Conservation (phyloP, 345 rosid genomes). For the Sonneratia caseolaris region DNA sequence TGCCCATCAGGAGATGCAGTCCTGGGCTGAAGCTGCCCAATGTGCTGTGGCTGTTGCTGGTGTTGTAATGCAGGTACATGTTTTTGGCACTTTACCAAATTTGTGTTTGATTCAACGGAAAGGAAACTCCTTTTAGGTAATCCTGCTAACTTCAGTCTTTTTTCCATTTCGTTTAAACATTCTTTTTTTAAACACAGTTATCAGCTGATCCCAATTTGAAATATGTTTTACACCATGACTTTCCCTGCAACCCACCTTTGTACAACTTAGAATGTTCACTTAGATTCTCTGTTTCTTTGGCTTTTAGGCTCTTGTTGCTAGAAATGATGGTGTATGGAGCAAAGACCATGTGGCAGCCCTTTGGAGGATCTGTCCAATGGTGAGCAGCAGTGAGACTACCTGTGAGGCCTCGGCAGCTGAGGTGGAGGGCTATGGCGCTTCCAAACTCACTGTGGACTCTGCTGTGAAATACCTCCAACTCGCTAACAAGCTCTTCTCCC, state of each 20-base stretch:
- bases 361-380: slow-evolving; percentile 94
- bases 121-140: too few species aligned
- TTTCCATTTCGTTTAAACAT: too few species aligned
- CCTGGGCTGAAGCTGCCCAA: slow-evolving; percentile 98
- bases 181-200: too few species aligned
- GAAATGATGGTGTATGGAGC: slow-evolving; percentile 98
- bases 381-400: slow-evolving; percentile 69
- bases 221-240: neutral
- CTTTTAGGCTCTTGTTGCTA: slow-evolving; percentile 80
- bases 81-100: neutral
- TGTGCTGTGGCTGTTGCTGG: slow-evolving; percentile 96
- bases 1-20: slow-evolving; percentile 99
- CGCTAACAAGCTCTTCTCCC: slow-evolving; percentile 92
- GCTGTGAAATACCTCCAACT: slow-evolving; percentile 96
- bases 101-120: neutral
- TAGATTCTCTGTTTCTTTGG: slow-evolving; percentile 4
- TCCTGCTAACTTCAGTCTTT: too few species aligned
- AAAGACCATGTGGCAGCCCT: slow-evolving; percentile 78
- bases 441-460: slow-evolving; percentile 97
- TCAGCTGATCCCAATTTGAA: neutral
- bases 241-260: neutral
- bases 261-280: neutral
- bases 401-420: slow-evolving; percentile 97
- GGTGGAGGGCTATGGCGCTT: slow-evolving; percentile 99
- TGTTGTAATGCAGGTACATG: slow-evolving; percentile 77